Percentiles rank a stretch among this genome's conserved stretches.
phyloP scores from a whole-genome alignment of 2,329 filamentous ascomycete species.

The Zelopaecilomyces penicillatus region DNA sequence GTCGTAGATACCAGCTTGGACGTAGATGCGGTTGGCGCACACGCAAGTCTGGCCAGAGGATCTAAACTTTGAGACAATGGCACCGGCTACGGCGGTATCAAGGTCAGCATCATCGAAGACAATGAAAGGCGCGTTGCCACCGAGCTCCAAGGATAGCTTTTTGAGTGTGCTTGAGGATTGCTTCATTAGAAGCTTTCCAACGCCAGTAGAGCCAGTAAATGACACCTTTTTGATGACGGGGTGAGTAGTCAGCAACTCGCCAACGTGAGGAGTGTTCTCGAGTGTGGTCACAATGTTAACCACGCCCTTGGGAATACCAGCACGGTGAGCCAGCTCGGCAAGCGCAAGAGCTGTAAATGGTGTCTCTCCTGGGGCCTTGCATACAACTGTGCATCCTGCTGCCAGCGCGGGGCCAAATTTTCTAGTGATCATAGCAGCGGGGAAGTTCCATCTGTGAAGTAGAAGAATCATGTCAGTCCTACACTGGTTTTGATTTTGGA shows the following conservation, averaged over 20 bases:
- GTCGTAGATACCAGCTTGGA: conserved; percentile 72
- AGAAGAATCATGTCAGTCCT: not conserved
- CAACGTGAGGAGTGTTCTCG: conserved; percentile 51
- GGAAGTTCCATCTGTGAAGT: conserved; percentile 68
- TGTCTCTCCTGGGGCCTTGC: conserved; percentile 86
- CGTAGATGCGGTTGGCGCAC: conserved; percentile 74
- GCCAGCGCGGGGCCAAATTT: conserved; percentile 71
- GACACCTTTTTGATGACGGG: conserved; percentile 79
- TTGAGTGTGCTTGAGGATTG: conserved; percentile 81
- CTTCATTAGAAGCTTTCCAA: conserved; percentile 75
- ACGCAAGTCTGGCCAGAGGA: conserved; percentile 95
- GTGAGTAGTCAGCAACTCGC: conserved; percentile 62
- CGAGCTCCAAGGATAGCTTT: conserved; percentile 77
- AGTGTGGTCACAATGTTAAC: conserved; percentile 80
- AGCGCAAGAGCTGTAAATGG: conserved; percentile 84
- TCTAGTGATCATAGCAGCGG: conserved; percentile 65
- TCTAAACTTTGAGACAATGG: conserved; percentile 83
- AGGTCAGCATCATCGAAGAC: conserved; percentile 94
- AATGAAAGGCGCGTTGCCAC: conserved; percentile 92
- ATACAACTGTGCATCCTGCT: conserved; percentile 90
- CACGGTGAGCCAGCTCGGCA: conserved; percentile 76
- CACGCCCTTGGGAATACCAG: conserved; percentile 83
- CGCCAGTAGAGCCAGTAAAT: conserved; percentile 74
- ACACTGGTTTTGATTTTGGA: conserved; percentile 30
- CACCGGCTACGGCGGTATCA: conserved; percentile 73